phyloP scores from a whole-genome alignment of 2,329 filamentous ascomycete genomes.

The Didymella sp. region DNA sequence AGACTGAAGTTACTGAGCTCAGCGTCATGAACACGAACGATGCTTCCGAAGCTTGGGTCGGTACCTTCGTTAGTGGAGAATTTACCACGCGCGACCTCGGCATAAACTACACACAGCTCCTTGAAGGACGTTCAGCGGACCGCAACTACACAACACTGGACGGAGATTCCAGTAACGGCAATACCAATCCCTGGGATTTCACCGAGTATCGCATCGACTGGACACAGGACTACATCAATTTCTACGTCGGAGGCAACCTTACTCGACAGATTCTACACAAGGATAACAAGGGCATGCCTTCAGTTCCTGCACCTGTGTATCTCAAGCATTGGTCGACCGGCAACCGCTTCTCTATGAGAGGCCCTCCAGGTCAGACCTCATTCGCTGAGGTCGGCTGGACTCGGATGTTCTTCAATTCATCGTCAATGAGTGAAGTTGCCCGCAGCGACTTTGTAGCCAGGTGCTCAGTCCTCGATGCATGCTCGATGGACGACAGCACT shows the following conservation, averaged over 20 bases:
- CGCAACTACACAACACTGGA: slow-evolving; percentile 51
- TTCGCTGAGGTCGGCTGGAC: slow-evolving; percentile 56
- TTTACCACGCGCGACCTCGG: slow-evolving; percentile 49
- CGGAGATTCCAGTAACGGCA: slow-evolving; percentile 39
- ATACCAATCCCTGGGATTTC: slow-evolving; percentile 53
- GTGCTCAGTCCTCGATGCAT: slow-evolving; percentile 44
- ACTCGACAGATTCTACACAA: slow-evolving; percentile 46
- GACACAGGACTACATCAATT: slow-evolving; percentile 53
- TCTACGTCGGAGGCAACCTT: slow-evolving; percentile 51
- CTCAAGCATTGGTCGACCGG: slow-evolving; percentile 60
- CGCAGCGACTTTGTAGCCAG: slow-evolving; percentile 37
- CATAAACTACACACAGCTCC: slow-evolving; percentile 52
- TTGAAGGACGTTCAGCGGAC: slow-evolving; percentile 33
- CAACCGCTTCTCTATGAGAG: slow-evolving; percentile 54
- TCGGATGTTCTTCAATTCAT: slow-evolving; percentile 60
- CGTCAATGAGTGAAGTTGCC: slow-evolving; percentile 46
- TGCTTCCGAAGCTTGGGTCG: slow-evolving; percentile 48
- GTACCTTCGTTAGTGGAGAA: slow-evolving; percentile 50
- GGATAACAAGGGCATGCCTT: slow-evolving; percentile 47
- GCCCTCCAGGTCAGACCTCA: slow-evolving; percentile 52
- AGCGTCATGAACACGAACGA: slow-evolving; percentile 57
- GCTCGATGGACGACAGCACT: slow-evolving; percentile 45
- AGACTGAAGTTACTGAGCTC: slow-evolving; percentile 53
- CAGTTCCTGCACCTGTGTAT: slow-evolving; percentile 52
- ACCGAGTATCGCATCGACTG: slow-evolving; percentile 58